These are phyloP conservation scores for Aspergillus udagawae DNA, from an alignment of 2,329 filamentous ascomycete genomes.

Conservation along the genomic window DNA sequence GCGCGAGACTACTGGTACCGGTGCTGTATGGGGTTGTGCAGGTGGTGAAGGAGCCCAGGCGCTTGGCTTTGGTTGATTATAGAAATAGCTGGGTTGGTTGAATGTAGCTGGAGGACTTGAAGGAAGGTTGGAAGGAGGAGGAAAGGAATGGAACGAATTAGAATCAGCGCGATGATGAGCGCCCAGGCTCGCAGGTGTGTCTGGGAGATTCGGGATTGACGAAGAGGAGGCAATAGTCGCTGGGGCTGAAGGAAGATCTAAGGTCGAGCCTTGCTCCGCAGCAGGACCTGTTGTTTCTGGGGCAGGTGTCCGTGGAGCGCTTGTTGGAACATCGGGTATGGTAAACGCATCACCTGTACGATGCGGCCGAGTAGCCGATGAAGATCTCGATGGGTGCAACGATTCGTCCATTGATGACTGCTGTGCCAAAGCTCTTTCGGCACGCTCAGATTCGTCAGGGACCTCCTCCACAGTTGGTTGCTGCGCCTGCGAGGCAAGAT, in stretches of 20 bases:
- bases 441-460: conserved; percentile 53
- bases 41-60: conserved; percentile 17
- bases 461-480: conserved; percentile 59
- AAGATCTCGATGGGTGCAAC: conserved; percentile 46
- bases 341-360: conserved; percentile 16
- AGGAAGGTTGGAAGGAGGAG: conserved; percentile 33
- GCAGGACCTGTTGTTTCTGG: conserved; percentile 37
- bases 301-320: conserved; percentile 22
- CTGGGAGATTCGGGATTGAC: conserved; percentile 26
- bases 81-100: conserved; percentile 21
- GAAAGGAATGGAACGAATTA: conserved; percentile 40
- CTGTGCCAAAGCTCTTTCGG: conserved; percentile 41
- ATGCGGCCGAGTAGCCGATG: conserved; percentile 34
- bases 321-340: conserved; percentile 20
- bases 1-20: conserved; percentile 16
- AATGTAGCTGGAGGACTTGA: conserved; percentile 17
- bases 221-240: conserved; percentile 30
- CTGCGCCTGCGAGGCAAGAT: conserved; percentile 44
- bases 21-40: conserved; percentile 24
- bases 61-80: conserved; percentile 16
- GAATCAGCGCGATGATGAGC: conserved; percentile 12
- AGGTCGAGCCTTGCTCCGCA: conserved; percentile 24
- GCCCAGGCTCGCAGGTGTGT: conserved; percentile 25
- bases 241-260: conserved; percentile 39
- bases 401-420: conserved; percentile 50